Base-by-base conservation (phyloP, 345 rosid species). In the Citrus mangshanensis region DNA sequence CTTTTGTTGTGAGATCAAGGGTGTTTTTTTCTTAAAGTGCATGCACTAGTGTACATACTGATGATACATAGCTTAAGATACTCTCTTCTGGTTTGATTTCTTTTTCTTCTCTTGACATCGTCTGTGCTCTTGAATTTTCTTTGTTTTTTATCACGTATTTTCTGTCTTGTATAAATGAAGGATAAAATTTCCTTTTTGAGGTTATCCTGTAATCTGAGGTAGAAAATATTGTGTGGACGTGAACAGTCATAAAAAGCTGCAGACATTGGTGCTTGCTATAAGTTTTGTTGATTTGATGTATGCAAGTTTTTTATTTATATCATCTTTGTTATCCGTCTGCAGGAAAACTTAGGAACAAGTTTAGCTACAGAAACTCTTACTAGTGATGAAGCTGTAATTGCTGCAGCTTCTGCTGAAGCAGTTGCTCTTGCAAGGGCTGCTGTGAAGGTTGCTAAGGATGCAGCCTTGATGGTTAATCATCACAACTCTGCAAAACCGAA, bases 331-430 rank as follows among this genome's bases (percentile, higher is more conserved):
- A 14, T 63, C n/a, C 51, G 1, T 65, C 46, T 81, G 72, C 89
- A 96, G 99, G 89, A 82, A 66, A 84, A 81, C 70, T 83, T 88
- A 62, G 85, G 83, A 75, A 84, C 92, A 65, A 83, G 89, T 87
- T 87, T 91, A 77, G 90, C 90, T 64, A 65, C 93, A 21, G 97
- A 94, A 87, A 84, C 89, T n/a, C 95, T 94, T 68, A 84, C 92
- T 28, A 82, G 91, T 66, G 97, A 96, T 80, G 98, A 96, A 79
- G 97, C 97, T 72, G 85, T 94, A 75, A 88, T 93, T 82, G 89
- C 88, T 2, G 98, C 99, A 7, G 97, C 97, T 49, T 94, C 98
- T 38, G 92, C 96, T 42, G 98, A 96, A 89, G 99, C 97, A 28
- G 85, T 96, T 67, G 86, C 95, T 80, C 98, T 96, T 82, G 98